Evolutionary conservation across 257 asterid species (phyloP), one percentile per base, ranked within the genome.

Genomic region (Nicotiana tabacum): DNA sequence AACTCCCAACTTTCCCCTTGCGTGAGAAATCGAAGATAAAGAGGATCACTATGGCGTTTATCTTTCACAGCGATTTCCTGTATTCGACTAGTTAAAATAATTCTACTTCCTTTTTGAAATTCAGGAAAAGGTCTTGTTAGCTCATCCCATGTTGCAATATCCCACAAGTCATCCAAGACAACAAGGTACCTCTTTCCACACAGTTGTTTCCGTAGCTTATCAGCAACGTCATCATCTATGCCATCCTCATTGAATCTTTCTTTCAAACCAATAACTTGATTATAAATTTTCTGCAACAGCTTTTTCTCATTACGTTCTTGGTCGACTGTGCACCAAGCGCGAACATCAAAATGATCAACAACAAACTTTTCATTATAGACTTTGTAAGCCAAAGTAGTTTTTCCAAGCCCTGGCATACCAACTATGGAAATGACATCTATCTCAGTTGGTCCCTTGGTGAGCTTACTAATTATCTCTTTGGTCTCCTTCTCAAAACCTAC

Each of bases 151-250:
- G 81, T 80, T 27, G 37, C 15, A 21, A 3, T 56, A 15, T 68
- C 53, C 86, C 86, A 83, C 3, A 83, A 27, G 83, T 86, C 86
- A 83, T 86, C 89, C 56, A 86, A 17, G 15, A 86, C 85, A n/a
- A 84, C 62, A 18, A 84, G 74, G 15, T 84, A 86, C 27, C 82
- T 77, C 74, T 32, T 56, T 17, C 81, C 82, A 4, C 4, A n/a
- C 10, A 85, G n/a, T 2, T 48, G 18, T 37, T 24, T 60, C 16
- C 56, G 6, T 11, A 85, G 21, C 39, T 30, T 10, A 21, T 33
- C 84, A 60, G 57, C 83, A 76, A 85, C 39, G 5, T 53, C 27
- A 0, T 39, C 48, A 39, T 39, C 48, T 39, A 39, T 39, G 10
- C 3, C 1, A 64, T 62, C 57, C 46, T 80, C 66, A 10, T 7